These are phyloP conservation scores for Aureobasidium vineae DNA, from an alignment of 2,329 filamentous ascomycete genomes.

Conservation along the genomic window DNA sequence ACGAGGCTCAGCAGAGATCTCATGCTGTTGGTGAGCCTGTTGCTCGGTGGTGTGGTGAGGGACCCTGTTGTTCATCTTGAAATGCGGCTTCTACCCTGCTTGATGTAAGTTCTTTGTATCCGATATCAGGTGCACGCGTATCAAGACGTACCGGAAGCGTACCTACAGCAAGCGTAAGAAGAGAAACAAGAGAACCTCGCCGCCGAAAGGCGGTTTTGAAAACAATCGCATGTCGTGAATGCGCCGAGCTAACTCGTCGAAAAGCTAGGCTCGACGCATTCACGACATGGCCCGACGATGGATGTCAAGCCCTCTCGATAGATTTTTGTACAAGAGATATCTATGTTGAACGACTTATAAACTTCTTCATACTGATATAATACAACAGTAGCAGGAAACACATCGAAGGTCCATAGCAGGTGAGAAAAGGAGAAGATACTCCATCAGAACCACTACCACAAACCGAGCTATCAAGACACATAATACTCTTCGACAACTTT, in stretches of 20 bases:
- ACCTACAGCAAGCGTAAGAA: background rate
- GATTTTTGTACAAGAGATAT: background rate
- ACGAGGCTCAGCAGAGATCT: background rate
- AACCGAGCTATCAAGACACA: background rate
- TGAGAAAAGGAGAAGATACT: background rate
- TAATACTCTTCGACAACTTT: background rate
- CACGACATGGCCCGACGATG: background rate
- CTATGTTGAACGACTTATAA: background rate
- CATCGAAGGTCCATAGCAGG: background rate
- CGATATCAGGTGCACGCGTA: background rate
- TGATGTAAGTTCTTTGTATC: background rate
- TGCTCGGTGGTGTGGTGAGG: slow-evolving; percentile 7
- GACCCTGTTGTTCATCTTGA: slow-evolving; percentile 2
- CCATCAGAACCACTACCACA: background rate
- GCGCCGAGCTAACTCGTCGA: background rate
- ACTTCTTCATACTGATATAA: too few species aligned
- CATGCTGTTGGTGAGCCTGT: background rate
- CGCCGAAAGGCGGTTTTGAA: background rate
- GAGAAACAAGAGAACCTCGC: background rate
- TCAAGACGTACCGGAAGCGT: background rate
- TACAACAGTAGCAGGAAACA: background rate
- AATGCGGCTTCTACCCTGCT: background rate
- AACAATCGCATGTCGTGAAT: background rate
- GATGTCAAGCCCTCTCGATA: background rate
- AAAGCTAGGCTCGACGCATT: background rate